Conservation (phyloP, 192 early-diverging fungal genomes). For the Funneliformis geosporum region DNA sequence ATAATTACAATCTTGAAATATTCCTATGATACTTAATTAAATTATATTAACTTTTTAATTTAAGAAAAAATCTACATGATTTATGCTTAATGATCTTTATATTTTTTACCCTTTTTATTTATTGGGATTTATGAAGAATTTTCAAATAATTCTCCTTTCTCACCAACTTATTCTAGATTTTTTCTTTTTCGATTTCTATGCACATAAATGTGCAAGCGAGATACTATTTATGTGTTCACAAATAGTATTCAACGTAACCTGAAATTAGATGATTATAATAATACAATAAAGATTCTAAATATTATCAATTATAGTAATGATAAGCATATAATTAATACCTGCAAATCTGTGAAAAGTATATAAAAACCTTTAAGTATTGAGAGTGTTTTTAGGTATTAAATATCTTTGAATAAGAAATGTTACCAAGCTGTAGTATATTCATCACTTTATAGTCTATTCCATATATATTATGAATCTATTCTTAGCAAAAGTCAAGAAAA, state of each 20-base stretch:
- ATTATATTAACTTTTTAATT: no score
- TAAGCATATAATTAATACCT: conserved; percentile 33
- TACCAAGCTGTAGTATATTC: conserved; percentile 20
- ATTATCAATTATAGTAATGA: not conserved
- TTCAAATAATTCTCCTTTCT: not conserved
- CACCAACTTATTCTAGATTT: not conserved
- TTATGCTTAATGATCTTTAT: no score
- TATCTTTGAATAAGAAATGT: conserved; percentile 15
- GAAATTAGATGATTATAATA: conserved; percentile 18
- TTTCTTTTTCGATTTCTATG: conserved; percentile 28
- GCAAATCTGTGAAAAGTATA: not conserved
- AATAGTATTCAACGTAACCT: conserved; percentile 16
- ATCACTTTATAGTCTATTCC: conserved; percentile 29
- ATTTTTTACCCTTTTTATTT: not conserved
- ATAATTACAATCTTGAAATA: no score
- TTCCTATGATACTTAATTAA: no score
- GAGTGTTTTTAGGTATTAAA: conserved; percentile 12
- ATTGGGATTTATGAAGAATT: conserved; percentile 6
- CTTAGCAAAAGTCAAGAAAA: conserved; percentile 18
- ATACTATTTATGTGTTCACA: conserved; percentile 25
- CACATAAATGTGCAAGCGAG: conserved; percentile 17
- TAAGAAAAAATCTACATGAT: not conserved
- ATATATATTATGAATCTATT: conserved; percentile 10
- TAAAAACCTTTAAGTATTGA: conserved; percentile 27
- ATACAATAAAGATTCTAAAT: conserved; percentile 21